Evolutionary conservation across 2,329 filamentous ascomycete species (phyloP).

Genomic region (Chaetomium strumarium): DNA sequence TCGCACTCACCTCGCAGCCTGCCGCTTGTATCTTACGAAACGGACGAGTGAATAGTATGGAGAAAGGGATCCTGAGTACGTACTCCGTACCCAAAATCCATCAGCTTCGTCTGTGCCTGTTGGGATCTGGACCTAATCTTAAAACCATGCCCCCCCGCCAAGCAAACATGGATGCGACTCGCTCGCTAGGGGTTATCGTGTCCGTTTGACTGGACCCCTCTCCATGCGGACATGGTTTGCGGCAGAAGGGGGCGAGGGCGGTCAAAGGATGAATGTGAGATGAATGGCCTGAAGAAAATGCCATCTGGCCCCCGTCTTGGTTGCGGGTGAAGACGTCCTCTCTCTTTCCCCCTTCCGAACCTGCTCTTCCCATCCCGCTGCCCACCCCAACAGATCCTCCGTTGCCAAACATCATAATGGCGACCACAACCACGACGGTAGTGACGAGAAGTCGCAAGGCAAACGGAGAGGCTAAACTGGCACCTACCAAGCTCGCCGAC

Average conservation of each 20-base stretch:
- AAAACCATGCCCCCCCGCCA: background rate
- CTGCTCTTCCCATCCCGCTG: background rate
- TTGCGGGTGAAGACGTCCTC: background rate
- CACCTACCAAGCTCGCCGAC: conserved; percentile 12
- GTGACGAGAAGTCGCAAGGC: conserved; percentile 18
- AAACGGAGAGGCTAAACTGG: conserved; percentile 12
- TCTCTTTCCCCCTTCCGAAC: background rate
- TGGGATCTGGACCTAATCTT: conserved; percentile 14
- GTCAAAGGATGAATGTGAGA: background rate
- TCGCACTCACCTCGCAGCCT: no score
- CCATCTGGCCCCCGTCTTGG: background rate
- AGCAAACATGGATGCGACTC: conserved; percentile 14
- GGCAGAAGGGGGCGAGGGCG: background rate
- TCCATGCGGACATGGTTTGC: background rate
- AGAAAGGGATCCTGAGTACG: background rate
- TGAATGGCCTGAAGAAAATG: conserved; percentile 6
- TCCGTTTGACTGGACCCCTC: background rate
- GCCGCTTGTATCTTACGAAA: no score
- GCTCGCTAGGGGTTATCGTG: background rate
- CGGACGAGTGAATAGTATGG: no score
- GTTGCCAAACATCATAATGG: conserved; percentile 13
- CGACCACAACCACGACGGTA: conserved; percentile 15
- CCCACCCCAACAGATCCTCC: background rate
- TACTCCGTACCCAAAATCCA: no score
- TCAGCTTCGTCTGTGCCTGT: background rate